Evolutionary conservation across 768 basidiomycete genomes (phyloP).

Genomic region (Daedaleopsis nitida): DNA sequence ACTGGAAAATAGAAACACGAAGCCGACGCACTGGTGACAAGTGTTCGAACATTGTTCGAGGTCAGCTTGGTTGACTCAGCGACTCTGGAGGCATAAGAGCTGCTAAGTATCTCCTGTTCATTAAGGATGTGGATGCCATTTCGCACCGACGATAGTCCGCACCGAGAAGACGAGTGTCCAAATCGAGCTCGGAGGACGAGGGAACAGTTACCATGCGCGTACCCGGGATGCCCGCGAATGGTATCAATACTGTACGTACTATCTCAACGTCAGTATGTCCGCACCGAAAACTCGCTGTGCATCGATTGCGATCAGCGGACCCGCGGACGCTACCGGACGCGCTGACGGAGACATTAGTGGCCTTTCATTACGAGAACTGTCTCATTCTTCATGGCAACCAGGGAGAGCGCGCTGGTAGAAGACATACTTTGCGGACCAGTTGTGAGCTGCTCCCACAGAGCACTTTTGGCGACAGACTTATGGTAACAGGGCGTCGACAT

Average conservation of each 20-base stretch:
- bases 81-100: not conserved
- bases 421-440: not conserved
- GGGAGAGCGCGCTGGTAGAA: not conserved
- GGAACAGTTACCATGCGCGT: not conserved
- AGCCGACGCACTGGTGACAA: not conserved
- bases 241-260: not conserved
- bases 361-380: not conserved
- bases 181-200: not conserved
- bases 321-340: conserved; percentile 1
- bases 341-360: not conserved
- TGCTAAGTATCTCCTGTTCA: not conserved
- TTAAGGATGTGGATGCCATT: not conserved
- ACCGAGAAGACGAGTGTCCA: not conserved
- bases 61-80: conserved; percentile 5
- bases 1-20: conserved; percentile 1
- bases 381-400: not conserved
- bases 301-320: not conserved
- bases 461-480: not conserved
- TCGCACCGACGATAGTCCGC: not conserved
- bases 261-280: not conserved
- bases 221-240: conserved; percentile 3
- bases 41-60: not conserved
- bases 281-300: not conserved
- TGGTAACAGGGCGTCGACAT: not conserved
- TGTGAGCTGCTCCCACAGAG: not conserved